Conservation (phyloP, 1,139 yeast species). For the Suhomyces bolitotheri region DNA sequence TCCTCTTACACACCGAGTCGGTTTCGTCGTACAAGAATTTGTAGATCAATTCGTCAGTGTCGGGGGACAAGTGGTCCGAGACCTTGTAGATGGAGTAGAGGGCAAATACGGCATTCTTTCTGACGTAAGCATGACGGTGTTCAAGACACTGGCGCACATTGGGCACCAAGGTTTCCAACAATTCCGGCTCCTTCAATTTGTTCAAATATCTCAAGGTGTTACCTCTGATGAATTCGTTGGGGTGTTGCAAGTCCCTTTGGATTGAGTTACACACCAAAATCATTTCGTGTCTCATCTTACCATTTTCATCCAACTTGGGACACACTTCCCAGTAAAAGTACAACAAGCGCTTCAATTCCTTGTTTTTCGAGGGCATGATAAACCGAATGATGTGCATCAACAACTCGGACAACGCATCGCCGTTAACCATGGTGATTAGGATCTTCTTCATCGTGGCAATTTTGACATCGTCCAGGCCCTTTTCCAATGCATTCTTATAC, state of each 20-base stretch:
- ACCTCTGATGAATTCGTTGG: constrained; percentile 96
- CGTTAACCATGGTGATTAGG: constrained; percentile 83
- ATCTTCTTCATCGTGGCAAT: constrained; percentile 88
- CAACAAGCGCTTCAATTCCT: constrained; percentile 85
- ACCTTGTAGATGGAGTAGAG: constrained; percentile 80
- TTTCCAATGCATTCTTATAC: constrained; percentile 78
- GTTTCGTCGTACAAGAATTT: constrained; percentile 77
- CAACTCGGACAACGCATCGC: constrained; percentile 91
- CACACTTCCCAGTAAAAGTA: constrained; percentile 99
- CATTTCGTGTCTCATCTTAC: constrained; percentile 97
- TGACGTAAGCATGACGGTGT: constrained; percentile 96
- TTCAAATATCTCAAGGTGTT: constrained; percentile 89
- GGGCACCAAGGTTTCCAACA: constrained; percentile 93
- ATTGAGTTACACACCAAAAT: constrained; percentile 97
- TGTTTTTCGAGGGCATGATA: constrained; percentile 93
- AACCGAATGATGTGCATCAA: constrained; percentile 96
- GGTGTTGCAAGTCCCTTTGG: constrained; percentile 96
- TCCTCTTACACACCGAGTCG: constrained; percentile 93
- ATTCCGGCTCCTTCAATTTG: constrained; percentile 88
- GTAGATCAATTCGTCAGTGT: constrained; percentile 82
- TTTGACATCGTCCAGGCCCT: constrained; percentile 85
- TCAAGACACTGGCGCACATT: constrained; percentile 88
- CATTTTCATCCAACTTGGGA: constrained; percentile 84
- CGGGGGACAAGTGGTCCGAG: constrained; percentile 86
- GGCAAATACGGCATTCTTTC: constrained; percentile 96